A percentile compares a stretch with the other conserved stretches of the same genome.
Conservation (phyloP, 257 asterid species). For the Nicotiana knightiana region DNA sequence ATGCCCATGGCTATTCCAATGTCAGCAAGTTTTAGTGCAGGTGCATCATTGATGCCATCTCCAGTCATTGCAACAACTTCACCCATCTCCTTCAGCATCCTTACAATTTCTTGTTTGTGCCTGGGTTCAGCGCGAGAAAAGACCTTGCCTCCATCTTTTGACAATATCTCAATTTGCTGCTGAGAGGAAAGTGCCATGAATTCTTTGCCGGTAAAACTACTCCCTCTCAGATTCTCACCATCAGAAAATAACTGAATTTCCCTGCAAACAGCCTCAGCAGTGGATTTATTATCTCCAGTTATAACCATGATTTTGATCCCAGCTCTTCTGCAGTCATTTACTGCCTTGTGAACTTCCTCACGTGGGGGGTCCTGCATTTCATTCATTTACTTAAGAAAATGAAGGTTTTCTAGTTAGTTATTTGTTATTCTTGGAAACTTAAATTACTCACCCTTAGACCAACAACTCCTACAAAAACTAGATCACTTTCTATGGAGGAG, state of each 20-base stretch:
- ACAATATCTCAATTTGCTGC: constrained; percentile 52
- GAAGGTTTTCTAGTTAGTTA: not conserved
- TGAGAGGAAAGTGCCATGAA: constrained; percentile 61
- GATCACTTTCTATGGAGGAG: constrained; percentile 62
- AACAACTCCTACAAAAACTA: constrained; percentile 77
- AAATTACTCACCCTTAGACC: constrained; percentile 64
- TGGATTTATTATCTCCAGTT: constrained; percentile 91
- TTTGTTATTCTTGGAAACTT: not conserved
- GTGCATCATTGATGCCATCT: constrained; percentile 97
- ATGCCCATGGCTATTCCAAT: constrained; percentile 97
- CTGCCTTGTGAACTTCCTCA: constrained; percentile 67
- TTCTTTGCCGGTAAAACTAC: constrained; percentile 78
- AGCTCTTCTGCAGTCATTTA: constrained; percentile 74
- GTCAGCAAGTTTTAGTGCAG: constrained; percentile 87
- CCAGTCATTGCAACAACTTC: constrained; percentile 98
- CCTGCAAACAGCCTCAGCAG: constrained; percentile 88
- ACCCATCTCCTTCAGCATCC: constrained; percentile 76
- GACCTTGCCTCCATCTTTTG: constrained; percentile 68
- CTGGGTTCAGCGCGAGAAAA: constrained; percentile 89
- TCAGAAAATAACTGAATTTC: constrained; percentile 63
- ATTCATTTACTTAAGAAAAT: not conserved
- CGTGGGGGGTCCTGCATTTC: constrained; percentile 86
- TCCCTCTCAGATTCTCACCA: constrained; percentile 46
- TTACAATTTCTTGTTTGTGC: constrained; percentile 88
- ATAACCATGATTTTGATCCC: constrained; percentile 88